Conservation (phyloP, 768 basidiomycete species). For the Termitomyces sp. region DNA sequence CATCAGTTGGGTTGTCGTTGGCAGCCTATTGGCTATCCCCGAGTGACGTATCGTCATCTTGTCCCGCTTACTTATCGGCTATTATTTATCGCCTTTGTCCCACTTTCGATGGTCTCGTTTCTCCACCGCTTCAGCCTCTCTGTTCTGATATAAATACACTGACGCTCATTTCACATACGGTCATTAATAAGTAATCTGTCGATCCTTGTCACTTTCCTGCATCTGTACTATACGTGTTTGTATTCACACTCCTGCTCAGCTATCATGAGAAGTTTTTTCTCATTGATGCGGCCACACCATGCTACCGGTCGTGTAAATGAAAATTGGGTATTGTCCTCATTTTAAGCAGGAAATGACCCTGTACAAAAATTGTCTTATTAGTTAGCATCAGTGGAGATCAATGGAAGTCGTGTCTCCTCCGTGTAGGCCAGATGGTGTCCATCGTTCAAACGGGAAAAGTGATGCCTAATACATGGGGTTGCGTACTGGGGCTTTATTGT, state of each 20-base stretch:
- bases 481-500: not conserved
- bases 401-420: too few species aligned
- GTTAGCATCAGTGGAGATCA: not conserved
- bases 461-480: not conserved
- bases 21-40: conserved; percentile 34
- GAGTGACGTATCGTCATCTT: not conserved
- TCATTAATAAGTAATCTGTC: conserved; percentile 11
- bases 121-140: not conserved
- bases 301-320: not conserved
- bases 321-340: not conserved
- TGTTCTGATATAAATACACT: not conserved
- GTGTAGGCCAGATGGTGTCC: not conserved
- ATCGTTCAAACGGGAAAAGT: not conserved
- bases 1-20: conserved; percentile 40
- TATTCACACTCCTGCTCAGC: not conserved
- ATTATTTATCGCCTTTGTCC: not conserved
- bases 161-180: conserved; percentile 9
- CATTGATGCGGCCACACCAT: not conserved
- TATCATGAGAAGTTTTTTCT: not conserved
- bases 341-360: not conserved
- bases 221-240: not conserved
- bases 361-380: not conserved
- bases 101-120: too few species aligned
- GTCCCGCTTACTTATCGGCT: not conserved
- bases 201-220: not conserved